Evolutionary conservation across 768 basidiomycete genomes (phyloP), one percentile per base, ranked within the genome.

Genomic region (Xerocomellus intermedius): DNA sequence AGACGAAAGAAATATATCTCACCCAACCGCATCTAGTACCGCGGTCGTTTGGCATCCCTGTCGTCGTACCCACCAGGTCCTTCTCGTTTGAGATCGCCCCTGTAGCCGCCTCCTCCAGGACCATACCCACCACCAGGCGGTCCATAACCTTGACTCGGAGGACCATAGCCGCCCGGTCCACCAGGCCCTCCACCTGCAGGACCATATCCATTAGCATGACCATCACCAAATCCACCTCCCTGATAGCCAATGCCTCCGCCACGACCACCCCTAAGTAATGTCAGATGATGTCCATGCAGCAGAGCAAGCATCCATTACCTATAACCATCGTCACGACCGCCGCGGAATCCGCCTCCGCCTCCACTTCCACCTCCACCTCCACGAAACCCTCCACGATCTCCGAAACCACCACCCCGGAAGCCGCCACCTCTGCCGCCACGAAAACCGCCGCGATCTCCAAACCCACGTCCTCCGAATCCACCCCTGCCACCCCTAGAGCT

Each of bases 21-120:
- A 69, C 68, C 66, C 67, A 63, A 70, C 68, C 69, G 65, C 71
- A 65, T 61, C 79, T 83, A 92, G 73, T 89, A 91, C 67, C 91
- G 82, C 65, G 87, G 85, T 67, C 91, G 86, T 74, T 93, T 93
- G 33, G 79, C 64, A 61, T 91, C 90, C 61, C 90, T 82, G 71
- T 92, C 90, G 67, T 92, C 90, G 72, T 80, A 89, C 72, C 86
- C 86, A 75, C 86, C 84, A 50, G 86, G 80, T 62, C 81, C 83
- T 67, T 80, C 80, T 60, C 89, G 83, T 74, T 91, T 91, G 76
- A 89, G 84, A 67, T 87, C 87, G 36, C 81, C 81, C 58, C 85
- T 83, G 71, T 80, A 83, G 50, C 83, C 83, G 64, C 82, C 82
- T 51, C 80, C 81, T 52, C 72, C 73, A 45, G 73, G 67, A 38